A percentile compares a stretch with the other conserved stretches of the same genome.
These are phyloP conservation scores for Coprinellus micaceus DNA, from an alignment of 768 basidiomycete species.

Conservation along the genomic window DNA sequence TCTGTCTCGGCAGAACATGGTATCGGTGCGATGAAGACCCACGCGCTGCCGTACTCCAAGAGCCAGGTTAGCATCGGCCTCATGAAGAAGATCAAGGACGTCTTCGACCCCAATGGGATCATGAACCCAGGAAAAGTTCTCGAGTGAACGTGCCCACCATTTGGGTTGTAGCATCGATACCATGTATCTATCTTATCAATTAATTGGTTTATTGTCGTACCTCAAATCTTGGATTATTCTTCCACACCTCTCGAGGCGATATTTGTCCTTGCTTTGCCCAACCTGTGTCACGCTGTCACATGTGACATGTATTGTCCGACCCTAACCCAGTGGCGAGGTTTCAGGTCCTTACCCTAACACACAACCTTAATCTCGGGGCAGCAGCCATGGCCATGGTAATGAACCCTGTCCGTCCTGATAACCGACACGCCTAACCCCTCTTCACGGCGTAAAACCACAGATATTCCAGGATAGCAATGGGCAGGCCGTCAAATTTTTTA, in stretches of 20 bases:
- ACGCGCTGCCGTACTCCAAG: slow-evolving; percentile 87
- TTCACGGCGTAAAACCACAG: slow-evolving; percentile 37
- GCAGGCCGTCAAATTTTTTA: slow-evolving; percentile 76
- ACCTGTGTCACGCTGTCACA: slow-evolving; percentile 13
- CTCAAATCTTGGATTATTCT: background rate
- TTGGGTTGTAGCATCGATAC: too few species aligned
- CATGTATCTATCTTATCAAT: too few species aligned
- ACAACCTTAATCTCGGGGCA: slow-evolving; percentile 52
- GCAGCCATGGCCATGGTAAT: slow-evolving; percentile 17
- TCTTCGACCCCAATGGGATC: slow-evolving; percentile 89
- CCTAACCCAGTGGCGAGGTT: slow-evolving; percentile 30
- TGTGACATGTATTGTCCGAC: slow-evolving; percentile 15
- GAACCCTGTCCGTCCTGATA: slow-evolving; percentile 1
- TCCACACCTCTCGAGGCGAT: too few species aligned
- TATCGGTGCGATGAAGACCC: slow-evolving; percentile 92
- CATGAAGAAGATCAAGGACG: slow-evolving; percentile 86
- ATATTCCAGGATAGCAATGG: slow-evolving; percentile 70
- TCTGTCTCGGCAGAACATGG: slow-evolving; percentile 98
- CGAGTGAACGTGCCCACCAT: slow-evolving; percentile 23
- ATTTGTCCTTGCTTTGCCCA: background rate
- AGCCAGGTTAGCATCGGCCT: slow-evolving; percentile 68
- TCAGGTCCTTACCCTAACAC: slow-evolving; percentile 22
- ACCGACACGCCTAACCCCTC: background rate
- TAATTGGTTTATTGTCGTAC: too few species aligned
- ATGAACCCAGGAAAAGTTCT: slow-evolving; percentile 91